phyloP scores from a whole-genome alignment of 257 asterid genomes.

The Rauvolfia tetraphylla region DNA sequence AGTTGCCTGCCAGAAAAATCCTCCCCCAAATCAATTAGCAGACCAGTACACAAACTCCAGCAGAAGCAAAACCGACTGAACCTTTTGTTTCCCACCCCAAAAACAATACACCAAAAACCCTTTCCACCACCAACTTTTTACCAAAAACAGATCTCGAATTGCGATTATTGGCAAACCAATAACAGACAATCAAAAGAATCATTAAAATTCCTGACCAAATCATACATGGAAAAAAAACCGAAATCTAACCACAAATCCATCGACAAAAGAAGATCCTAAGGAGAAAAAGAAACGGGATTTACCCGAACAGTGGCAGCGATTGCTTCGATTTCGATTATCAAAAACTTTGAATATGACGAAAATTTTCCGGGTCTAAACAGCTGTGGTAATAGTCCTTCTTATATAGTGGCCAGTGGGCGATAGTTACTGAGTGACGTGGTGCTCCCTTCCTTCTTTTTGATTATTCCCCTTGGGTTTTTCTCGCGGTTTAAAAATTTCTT shows the following conservation, averaged over 20 bases:
- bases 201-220: not conserved
- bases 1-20: not conserved
- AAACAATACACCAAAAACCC: not conserved
- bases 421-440: too few species aligned
- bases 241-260: not conserved
- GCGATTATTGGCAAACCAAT: not conserved
- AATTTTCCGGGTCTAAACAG: too few species aligned
- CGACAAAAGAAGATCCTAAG: not conserved
- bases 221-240: not conserved
- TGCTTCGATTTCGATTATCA: not conserved
- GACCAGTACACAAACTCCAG: not conserved
- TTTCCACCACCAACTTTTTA: not conserved
- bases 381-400: too few species aligned
- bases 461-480: too few species aligned
- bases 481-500: too few species aligned
- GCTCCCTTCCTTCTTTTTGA: too few species aligned
- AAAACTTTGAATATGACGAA: too few species aligned
- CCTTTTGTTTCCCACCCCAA: not conserved
- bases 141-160: constrained; percentile 7
- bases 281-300: not conserved
- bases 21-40: not conserved
- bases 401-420: too few species aligned
- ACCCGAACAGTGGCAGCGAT: not conserved
- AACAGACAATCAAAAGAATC: not conserved
- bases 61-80: not conserved